Conservation (phyloP, 2,329 filamentous ascomycete genomes). For the Xylariomycetidae sp. region DNA sequence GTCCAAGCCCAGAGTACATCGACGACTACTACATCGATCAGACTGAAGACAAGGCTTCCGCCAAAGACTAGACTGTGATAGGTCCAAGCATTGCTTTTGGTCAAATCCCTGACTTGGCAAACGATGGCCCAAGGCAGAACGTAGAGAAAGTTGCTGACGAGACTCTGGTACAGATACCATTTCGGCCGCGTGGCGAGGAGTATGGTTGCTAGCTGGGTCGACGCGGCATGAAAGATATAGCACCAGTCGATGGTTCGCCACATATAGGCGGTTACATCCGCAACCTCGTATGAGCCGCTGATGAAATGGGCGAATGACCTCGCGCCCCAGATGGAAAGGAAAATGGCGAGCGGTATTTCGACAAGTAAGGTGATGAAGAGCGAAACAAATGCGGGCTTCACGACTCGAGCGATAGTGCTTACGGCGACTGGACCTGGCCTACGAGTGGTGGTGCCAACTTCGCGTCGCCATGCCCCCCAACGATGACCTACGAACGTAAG, state of each 20-base stretch:
- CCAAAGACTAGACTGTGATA: conserved; percentile 66
- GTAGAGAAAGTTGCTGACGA: conserved; percentile 63
- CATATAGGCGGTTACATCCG: conserved; percentile 60
- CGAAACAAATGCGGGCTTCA: conserved; percentile 49
- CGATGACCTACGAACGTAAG: conserved; percentile 62
- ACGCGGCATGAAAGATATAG: conserved; percentile 65
- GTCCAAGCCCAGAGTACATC: conserved; percentile 48
- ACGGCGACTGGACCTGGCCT: conserved; percentile 9
- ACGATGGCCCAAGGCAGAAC: conserved; percentile 69
- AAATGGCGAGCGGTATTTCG: conserved; percentile 59
- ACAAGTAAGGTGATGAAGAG: conserved; percentile 47
- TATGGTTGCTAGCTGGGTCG: conserved; percentile 60
- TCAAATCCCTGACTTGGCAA: conserved; percentile 44
- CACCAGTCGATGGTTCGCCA: conserved; percentile 61
- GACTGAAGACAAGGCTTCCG: conserved; percentile 63
- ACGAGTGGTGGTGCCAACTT: conserved; percentile 11
- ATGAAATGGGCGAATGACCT: conserved; percentile 59
- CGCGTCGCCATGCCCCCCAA: conserved; percentile 51
- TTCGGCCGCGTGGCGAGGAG: conserved; percentile 58
- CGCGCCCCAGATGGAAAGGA: conserved; percentile 56
- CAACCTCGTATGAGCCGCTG: conserved; percentile 51
- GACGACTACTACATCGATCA: conserved; percentile 50
- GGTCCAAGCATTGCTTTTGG: conserved; percentile 56
- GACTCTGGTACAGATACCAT: conserved; percentile 65
- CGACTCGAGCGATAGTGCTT: conserved; percentile 33